Percentiles rank a stretch among this genome's conserved stretches.
Conservation (phyloP, 2,329 filamentous ascomycete genomes). For the Phaeoacremonium minimum region DNA sequence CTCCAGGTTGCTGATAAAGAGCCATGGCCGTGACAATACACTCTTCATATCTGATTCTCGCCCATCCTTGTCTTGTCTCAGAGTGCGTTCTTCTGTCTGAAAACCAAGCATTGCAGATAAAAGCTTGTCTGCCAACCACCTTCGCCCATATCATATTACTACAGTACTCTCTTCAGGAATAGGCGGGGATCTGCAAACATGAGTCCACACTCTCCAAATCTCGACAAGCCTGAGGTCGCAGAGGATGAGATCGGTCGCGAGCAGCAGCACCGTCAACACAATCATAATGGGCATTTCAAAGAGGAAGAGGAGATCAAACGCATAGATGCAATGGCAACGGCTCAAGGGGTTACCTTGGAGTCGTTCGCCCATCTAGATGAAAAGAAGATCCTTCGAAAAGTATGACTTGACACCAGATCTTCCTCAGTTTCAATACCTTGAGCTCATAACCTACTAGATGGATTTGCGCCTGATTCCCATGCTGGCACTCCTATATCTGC, state of each 20-base stretch:
- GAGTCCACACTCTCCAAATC: too few relatives aligned
- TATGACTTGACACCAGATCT: constrained; percentile 16
- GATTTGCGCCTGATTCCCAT: constrained; percentile 50
- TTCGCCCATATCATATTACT: too few relatives aligned
- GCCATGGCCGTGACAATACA: too few relatives aligned
- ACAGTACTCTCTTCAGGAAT: too few relatives aligned
- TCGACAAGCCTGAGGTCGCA: constrained; percentile 6
- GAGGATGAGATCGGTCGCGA: constrained; percentile 6
- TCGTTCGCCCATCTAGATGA: constrained; percentile 41
- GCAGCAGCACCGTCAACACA: background rate
- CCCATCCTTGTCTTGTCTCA: too few relatives aligned
- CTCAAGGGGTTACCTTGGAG: constrained; percentile 10
- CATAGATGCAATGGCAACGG: constrained; percentile 10
- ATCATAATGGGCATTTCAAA: constrained; percentile 3
- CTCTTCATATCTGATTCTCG: too few relatives aligned
- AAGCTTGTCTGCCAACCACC: too few relatives aligned
- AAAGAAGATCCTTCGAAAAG: constrained; percentile 55
- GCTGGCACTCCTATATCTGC: constrained; percentile 64
- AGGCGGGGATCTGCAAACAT: too few relatives aligned
- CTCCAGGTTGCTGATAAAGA: too few relatives aligned
- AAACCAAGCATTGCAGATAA: too few relatives aligned
- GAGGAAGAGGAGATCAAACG: constrained; percentile 8
- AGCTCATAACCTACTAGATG: constrained; percentile 30
- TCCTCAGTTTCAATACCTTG: background rate
- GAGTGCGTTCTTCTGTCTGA: too few relatives aligned